phyloP scores from a whole-genome alignment of 495 filamentous ascomycete genomes.

The Hypoxylon crocopeplum region DNA sequence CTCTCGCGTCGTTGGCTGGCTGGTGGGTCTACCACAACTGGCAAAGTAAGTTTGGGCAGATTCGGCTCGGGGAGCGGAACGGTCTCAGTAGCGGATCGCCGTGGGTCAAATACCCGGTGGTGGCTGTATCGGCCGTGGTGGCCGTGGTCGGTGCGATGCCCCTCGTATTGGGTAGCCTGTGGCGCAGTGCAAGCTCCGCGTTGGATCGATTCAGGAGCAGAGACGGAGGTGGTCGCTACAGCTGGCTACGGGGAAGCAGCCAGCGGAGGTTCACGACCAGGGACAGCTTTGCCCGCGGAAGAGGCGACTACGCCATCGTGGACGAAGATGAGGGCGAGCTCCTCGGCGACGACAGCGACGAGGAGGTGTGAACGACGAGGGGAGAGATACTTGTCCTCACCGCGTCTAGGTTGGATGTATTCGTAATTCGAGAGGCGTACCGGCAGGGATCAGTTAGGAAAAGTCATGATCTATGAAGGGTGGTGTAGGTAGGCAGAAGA shows the following conservation, averaged over 20 bases:
- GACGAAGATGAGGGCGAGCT: slow-evolving; percentile 94
- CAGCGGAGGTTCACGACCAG: slow-evolving; percentile 77
- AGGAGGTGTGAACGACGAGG: slow-evolving; percentile 67
- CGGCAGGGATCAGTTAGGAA: slow-evolving; percentile 24
- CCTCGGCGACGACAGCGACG: slow-evolving; percentile 90
- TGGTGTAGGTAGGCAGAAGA: not conserved
- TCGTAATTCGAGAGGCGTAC: slow-evolving; percentile 29
- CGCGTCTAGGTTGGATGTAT: slow-evolving; percentile 10
- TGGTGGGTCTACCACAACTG: slow-evolving; percentile 88
- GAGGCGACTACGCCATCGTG: slow-evolving; percentile 84
- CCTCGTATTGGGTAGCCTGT: slow-evolving; percentile 68
- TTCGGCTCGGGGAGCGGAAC: slow-evolving; percentile 75
- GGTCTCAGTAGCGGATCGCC: slow-evolving; percentile 68
- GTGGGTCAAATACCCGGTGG: slow-evolving; percentile 79
- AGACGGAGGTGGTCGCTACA: slow-evolving; percentile 47
- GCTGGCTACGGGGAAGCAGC: slow-evolving; percentile 55
- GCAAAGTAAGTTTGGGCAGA: slow-evolving; percentile 89
- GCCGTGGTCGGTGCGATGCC: slow-evolving; percentile 79
- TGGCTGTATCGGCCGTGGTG: slow-evolving; percentile 76
- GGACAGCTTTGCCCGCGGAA: slow-evolving; percentile 81
- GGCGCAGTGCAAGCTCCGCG: slow-evolving; percentile 62
- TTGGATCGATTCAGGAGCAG: slow-evolving; percentile 53
- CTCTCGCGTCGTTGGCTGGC: slow-evolving; percentile 70
- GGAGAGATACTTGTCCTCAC: not conserved
- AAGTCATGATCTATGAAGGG: slow-evolving; percentile 18